Evolutionary conservation across 495 filamentous ascomycete species (phyloP), one percentile per base, ranked within the genome.

Genomic region (Hypomontagnella submonticulosa): DNA sequence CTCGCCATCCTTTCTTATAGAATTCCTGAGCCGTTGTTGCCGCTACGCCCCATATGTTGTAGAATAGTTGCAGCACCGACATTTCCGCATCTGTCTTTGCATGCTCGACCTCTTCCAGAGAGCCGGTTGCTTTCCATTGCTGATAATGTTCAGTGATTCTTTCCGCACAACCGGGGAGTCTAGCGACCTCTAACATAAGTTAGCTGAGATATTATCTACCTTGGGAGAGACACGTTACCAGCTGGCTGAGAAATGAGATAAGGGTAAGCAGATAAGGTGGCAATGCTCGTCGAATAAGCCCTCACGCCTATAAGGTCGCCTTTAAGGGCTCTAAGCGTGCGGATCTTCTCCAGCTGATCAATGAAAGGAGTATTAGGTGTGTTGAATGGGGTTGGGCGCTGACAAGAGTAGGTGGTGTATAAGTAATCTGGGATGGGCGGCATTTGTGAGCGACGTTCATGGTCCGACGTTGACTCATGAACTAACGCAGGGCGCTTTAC

Each of bases 241-340:
- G 63, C 50, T 13, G 74, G 52, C 13, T 76, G 75, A 13, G 73
- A 75, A 49, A 82, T 65, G 0, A 54, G 53, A 56, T 77, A 75
- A 0, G 95, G 93, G 68, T 97, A 98, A 9, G 95, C 91, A 11
- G 89, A 86, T 1, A 99, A 67, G 0, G 90, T 76, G 9, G 95
- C 92, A 55, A 99, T 97, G 46, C 87, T 88, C 4, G 89, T 92
- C 52, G 90, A 92, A 72, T 98, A 98, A 0, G 93, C 92, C n/a
- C 91, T 84, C 0, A 92, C 86, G 10, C 92, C 92, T 47, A 96
- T 88, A 19, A 90, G 81, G 63, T 97, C 92, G 2, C 85, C 84
- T 0, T 81, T 86, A 7, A 98, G 79, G 6, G 84, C 80, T 20
- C 94, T 84, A 1, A 90, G 84, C 2, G 84, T 83, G 12, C 87